A percentile compares a stretch with the other conserved stretches of the same genome.
These are phyloP conservation scores for Colletotrichum falcatum DNA, from an alignment of 2,329 filamentous ascomycete species.

Conservation along the genomic window DNA sequence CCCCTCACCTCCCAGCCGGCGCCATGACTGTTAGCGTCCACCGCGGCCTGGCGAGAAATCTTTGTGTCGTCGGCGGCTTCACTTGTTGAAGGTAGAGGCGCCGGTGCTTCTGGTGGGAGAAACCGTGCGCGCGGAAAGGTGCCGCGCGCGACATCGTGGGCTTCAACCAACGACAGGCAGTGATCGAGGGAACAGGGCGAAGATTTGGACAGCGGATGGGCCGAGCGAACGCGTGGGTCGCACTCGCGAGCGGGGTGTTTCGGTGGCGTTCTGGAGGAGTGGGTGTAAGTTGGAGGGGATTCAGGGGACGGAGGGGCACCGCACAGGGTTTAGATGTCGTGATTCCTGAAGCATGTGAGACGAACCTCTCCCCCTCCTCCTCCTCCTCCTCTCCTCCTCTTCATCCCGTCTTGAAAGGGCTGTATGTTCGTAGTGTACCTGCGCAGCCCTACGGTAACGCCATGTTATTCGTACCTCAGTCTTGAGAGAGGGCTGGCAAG, in stretches of 20 bases:
- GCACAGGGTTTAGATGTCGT: no score
- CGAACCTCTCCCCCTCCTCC: conserved; percentile 53
- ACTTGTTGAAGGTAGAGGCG: conserved; percentile 63
- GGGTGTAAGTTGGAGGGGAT: conserved; percentile 63
- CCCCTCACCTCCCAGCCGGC: conserved; percentile 61
- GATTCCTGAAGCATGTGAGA: conserved; percentile 64
- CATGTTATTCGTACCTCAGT: no score
- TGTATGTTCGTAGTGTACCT: no score
- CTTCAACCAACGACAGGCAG: conserved; percentile 64
- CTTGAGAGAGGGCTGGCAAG: background rate
- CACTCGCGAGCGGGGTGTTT: conserved; percentile 64
- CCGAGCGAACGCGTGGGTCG: conserved; percentile 63
- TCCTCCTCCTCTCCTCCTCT: no score
- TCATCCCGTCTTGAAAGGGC: no score
- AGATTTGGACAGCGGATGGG: conserved; percentile 48
- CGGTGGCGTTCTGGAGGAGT: conserved; percentile 62
- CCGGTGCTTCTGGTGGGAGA: conserved; percentile 59
- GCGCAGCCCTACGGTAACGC: no score
- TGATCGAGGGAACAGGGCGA: conserved; percentile 55
- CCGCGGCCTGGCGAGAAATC: conserved; percentile 53
- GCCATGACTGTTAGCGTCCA: conserved; percentile 49
- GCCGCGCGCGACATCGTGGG: conserved; percentile 59
- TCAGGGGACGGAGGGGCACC: conserved; percentile 62
- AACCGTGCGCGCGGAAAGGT: conserved; percentile 47
- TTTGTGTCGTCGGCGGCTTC: conserved; percentile 72